phyloP scores from a whole-genome alignment of 768 basidiomycete genomes.

The Collybia nuda region DNA sequence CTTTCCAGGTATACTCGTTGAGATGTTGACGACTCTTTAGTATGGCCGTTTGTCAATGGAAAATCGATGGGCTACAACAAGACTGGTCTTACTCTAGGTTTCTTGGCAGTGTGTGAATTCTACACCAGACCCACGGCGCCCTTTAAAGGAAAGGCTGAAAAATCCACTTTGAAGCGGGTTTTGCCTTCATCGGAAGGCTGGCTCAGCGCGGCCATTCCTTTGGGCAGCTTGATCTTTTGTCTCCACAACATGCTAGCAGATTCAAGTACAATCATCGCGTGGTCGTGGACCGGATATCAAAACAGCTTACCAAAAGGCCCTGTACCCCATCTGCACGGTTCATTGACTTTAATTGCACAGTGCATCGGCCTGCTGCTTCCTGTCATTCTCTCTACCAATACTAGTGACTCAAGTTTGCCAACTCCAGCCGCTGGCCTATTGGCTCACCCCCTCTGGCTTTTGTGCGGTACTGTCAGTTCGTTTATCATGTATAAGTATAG shows the following conservation, averaged over 20 bases:
- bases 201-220: conserved; percentile 45
- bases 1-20: neutral
- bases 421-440: conserved; percentile 24
- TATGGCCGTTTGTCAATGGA: conserved; percentile 77
- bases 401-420: neutral
- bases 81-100: conserved; percentile 56
- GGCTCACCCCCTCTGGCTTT: conserved; percentile 51
- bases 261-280: conserved; percentile 75
- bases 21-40: conserved; percentile 29
- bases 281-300: conserved; percentile 90
- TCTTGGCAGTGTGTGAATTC: conserved; percentile 58
- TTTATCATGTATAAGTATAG: conserved; percentile 57
- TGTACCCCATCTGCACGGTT: conserved; percentile 68
- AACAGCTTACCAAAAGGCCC: conserved; percentile 64
- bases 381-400: conserved; percentile 20
- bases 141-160: conserved; percentile 2
- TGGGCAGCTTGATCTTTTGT: conserved; percentile 70
- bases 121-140: conserved; percentile 33
- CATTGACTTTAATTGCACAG: conserved; percentile 65
- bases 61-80: conserved; percentile 71
- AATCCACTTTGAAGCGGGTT: neutral
- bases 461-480: conserved; percentile 49
- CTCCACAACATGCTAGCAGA: conserved; percentile 76
- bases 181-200: conserved; percentile 3
- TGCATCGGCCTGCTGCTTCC: conserved; percentile 52